A percentile compares a stretch with the other conserved stretches of the same genome.
Conservation (phyloP, 345 rosid species). For the Heritiera fomes region DNA sequence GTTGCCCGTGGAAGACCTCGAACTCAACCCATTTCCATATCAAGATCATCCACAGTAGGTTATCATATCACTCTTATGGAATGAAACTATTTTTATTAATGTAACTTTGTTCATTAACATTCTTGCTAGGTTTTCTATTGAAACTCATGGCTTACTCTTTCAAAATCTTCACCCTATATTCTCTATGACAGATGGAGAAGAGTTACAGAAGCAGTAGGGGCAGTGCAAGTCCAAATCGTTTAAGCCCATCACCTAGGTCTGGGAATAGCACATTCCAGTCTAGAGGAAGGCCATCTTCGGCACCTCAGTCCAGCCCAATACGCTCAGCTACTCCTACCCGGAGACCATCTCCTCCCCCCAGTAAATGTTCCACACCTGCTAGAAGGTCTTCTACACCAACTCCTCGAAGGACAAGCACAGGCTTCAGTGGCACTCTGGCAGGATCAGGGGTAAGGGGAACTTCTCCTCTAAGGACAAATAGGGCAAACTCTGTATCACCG, state of each 20-base stretch:
- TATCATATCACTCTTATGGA: conserved; percentile 20
- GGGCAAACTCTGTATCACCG: conserved; percentile 92
- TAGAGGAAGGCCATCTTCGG: conserved; percentile 83
- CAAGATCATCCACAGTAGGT: conserved; percentile 92
- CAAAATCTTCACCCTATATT: neutral
- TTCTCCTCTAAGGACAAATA: conserved; percentile 66
- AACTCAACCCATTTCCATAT: conserved; percentile 85
- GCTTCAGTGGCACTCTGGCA: conserved; percentile 40
- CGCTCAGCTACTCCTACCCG: conserved; percentile 64
- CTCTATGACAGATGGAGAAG: conserved; percentile 75
- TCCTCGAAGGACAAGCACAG: conserved; percentile 70
- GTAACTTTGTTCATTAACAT: neutral
- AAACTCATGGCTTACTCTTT: neutral
- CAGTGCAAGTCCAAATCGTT: conserved; percentile 94
- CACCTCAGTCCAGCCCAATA: conserved; percentile 68
- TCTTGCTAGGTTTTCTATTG: neutral
- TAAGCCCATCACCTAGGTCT: conserved; percentile 87
- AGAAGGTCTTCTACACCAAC: conserved; percentile 82
- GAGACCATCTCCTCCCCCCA: conserved; percentile 76
- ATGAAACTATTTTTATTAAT: neutral
- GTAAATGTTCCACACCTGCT: conserved; percentile 58
- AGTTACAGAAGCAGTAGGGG: conserved; percentile 89
- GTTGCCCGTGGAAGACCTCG: conserved; percentile 77
- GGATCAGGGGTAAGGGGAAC: conserved; percentile 63
- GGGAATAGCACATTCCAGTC: conserved; percentile 60